A percentile compares a stretch with the other conserved stretches of the same genome.
These are phyloP conservation scores for Azolla pinnata DNA, from an alignment of 75 land plant genomes.

Conservation along the genomic window DNA sequence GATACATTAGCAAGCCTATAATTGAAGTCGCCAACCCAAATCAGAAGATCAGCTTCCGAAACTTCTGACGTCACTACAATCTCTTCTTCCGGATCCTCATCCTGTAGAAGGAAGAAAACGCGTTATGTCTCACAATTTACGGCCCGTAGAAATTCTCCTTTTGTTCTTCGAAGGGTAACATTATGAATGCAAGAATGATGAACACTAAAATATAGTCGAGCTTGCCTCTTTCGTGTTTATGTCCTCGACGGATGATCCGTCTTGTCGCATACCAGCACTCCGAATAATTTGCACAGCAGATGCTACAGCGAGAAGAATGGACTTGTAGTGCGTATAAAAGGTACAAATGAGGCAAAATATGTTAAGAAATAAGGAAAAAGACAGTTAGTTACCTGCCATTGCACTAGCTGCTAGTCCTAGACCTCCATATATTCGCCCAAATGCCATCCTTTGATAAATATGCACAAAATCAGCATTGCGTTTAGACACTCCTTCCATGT, in stretches of 20 bases:
- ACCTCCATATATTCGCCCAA: constrained; percentile 39
- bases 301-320: not conserved
- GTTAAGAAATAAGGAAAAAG: not conserved
- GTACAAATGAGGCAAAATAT: not conserved
- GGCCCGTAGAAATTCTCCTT: too few relatives aligned
- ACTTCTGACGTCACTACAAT: constrained; percentile 44
- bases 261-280: not conserved
- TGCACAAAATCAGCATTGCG: constrained; percentile 92
- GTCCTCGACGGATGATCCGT: not conserved
- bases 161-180: too few relatives aligned
- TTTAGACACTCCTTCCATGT: constrained; percentile 67
- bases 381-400: constrained; percentile 38
- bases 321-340: not conserved
- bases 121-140: too few relatives aligned
- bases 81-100: not conserved
- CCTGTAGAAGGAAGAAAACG: too few relatives aligned
- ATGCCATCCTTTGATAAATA: constrained; percentile 61
- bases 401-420: constrained; percentile 8
- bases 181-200: too few relatives aligned
- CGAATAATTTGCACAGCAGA: constrained; percentile 8
- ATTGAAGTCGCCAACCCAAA: constrained; percentile 92
- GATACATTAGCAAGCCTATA: constrained; percentile 70
- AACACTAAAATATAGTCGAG: not conserved
- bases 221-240: not conserved
- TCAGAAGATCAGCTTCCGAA: constrained; percentile 77